Percentiles rank a stretch among this genome's conserved stretches.
These are phyloP conservation scores for Yamadazyma kitorensis DNA, from an alignment of 805 yeast genomes.

Conservation along the genomic window DNA sequence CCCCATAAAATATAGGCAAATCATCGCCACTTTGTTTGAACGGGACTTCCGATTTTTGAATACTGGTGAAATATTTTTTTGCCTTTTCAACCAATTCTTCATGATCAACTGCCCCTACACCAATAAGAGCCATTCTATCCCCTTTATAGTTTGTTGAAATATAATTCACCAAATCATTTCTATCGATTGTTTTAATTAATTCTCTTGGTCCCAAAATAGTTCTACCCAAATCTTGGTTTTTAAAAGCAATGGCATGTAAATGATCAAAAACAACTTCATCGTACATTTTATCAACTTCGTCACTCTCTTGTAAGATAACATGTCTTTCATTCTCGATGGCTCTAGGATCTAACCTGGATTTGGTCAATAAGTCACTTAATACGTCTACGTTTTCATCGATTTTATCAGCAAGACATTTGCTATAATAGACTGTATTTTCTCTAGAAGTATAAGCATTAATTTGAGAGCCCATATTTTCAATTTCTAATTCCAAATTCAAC, in stretches of 20 bases:
- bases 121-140: constrained; percentile 97
- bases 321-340: constrained; percentile 97
- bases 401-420: constrained; percentile 78
- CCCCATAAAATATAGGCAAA: constrained; percentile 77
- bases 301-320: constrained; percentile 93
- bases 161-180: constrained; percentile 73
- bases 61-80: constrained; percentile 69
- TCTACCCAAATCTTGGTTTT: constrained; percentile 90
- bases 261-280: constrained; percentile 98
- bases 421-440: constrained; percentile 95
- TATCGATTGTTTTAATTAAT: constrained; percentile 75
- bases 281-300: constrained; percentile 97
- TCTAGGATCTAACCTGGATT: constrained; percentile 71
- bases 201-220: constrained; percentile 94
- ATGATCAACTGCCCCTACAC: constrained; percentile 93
- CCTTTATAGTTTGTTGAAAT: constrained; percentile 87
- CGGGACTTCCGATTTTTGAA: constrained; percentile 57
- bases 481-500: constrained; percentile 80
- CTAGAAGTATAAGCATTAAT: constrained; percentile 98
- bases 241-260: constrained; percentile 87
- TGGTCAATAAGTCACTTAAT: constrained; percentile 82
- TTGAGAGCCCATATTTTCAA: constrained; percentile 95
- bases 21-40: constrained; percentile 74
- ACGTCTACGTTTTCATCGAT: constrained; percentile 85
- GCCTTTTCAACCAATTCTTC: constrained; percentile 77